Evolutionary conservation across 2,329 filamentous ascomycete species (phyloP).

Genomic region (Fusarium gaditjirri): DNA sequence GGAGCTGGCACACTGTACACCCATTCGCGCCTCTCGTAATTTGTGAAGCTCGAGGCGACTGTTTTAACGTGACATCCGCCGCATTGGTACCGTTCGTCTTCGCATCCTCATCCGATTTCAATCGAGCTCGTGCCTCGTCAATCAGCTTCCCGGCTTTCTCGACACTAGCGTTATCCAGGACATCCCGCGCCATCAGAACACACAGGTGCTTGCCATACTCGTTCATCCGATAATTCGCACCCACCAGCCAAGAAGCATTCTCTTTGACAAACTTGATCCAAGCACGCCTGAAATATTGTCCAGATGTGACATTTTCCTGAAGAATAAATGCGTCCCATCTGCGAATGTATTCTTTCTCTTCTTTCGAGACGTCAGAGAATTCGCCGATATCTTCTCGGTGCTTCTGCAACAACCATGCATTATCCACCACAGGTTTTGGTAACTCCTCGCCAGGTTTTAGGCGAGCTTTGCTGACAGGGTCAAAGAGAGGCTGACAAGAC

Average conservation of each 20-base stretch:
- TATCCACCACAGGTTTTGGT: constrained; percentile 57
- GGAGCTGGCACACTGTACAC: constrained; percentile 60
- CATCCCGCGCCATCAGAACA: constrained; percentile 61
- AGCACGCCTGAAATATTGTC: constrained; percentile 61
- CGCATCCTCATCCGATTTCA: constrained; percentile 16
- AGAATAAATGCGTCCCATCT: constrained; percentile 69
- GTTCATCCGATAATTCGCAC: constrained; percentile 57
- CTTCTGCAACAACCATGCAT: constrained; percentile 67
- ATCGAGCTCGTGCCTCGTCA: constrained; percentile 53
- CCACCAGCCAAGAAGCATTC: constrained; percentile 64
- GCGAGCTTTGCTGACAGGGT: constrained; percentile 65
- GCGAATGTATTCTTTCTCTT: constrained; percentile 68
- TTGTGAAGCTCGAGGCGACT: constrained; percentile 49
- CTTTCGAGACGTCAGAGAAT: constrained; percentile 64
- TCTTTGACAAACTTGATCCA: constrained; percentile 63
- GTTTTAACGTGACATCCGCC: constrained; percentile 35
- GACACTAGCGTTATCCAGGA: constrained; percentile 58
- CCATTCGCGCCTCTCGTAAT: constrained; percentile 57
- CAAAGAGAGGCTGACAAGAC: constrained; percentile 64
- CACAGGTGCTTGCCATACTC: constrained; percentile 67
- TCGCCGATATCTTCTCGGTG: constrained; percentile 67
- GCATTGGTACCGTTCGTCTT: constrained; percentile 19
- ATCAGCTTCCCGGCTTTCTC: constrained; percentile 56
- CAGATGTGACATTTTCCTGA: constrained; percentile 61
- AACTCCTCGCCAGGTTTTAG: constrained; percentile 62